A percentile compares a stretch with the other conserved stretches of the same genome.
These are phyloP conservation scores for Syzygium aqueum DNA, from an alignment of 345 rosid genomes.

Conservation along the genomic window DNA sequence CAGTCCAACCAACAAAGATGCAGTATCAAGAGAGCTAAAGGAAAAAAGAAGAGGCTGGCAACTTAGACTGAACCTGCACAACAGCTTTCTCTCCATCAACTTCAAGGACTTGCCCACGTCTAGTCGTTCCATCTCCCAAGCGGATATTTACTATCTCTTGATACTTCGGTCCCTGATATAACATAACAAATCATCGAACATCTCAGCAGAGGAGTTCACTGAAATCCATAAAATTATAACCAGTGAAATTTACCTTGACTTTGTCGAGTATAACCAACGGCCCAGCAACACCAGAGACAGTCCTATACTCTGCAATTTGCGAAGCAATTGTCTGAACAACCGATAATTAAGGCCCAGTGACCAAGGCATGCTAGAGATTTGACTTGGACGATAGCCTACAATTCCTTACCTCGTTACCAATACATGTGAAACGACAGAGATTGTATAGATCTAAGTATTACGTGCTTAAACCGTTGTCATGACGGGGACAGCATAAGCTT, in stretches of 20 bases:
- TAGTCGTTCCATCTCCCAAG: constrained; percentile 76
- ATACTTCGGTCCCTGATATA: constrained; percentile 80
- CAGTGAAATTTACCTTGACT: constrained; percentile 51
- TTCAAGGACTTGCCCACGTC: constrained; percentile 97
- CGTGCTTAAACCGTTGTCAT: background rate
- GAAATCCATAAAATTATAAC: background rate
- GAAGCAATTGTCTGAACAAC: background rate
- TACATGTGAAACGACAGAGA: background rate
- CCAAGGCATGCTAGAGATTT: background rate
- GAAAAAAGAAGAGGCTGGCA: background rate
- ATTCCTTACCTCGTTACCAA: background rate
- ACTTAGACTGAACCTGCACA: constrained; percentile 54
- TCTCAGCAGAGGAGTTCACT: background rate
- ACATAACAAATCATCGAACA: background rate
- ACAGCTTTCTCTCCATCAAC: constrained; percentile 98
- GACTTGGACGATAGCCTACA: background rate
- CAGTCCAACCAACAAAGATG: background rate
- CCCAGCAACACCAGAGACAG: constrained; percentile 98
- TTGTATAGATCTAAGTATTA: background rate
- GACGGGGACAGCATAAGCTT: background rate
- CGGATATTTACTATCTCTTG: constrained; percentile 96
- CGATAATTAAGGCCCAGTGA: background rate
- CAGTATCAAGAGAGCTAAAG: background rate
- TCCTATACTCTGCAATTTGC: constrained; percentile 63
- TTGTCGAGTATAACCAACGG: constrained; percentile 90